Percentiles rank a stretch among this genome's conserved stretches.
Evolutionary conservation across 192 early-diverging fungal species (phyloP).

Genomic region (Diversispora epigaea): DNA sequence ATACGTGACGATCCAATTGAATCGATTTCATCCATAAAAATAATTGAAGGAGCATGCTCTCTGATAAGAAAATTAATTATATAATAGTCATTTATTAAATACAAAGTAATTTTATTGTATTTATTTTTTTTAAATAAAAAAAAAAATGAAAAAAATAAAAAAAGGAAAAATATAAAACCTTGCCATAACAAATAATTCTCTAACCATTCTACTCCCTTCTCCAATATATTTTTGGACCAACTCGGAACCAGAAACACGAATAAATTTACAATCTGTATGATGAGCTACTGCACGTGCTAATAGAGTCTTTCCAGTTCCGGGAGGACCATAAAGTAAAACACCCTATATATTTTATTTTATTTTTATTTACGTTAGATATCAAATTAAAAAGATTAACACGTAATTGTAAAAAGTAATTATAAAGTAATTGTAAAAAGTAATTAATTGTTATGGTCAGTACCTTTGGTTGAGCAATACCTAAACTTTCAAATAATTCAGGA

Average conservation of each 20-base stretch:
- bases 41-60: constrained; percentile 89
- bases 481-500: constrained; percentile 95
- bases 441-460: constrained; percentile 24
- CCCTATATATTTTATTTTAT: constrained; percentile 47
- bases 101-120: background rate
- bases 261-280: constrained; percentile 90
- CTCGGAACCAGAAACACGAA: constrained; percentile 87
- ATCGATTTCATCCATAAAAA: constrained; percentile 94
- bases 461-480: constrained; percentile 99
- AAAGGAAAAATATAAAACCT: constrained; percentile 41
- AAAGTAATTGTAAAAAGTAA: background rate
- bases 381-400: background rate
- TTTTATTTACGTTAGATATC: too few species aligned
- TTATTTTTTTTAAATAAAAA: background rate
- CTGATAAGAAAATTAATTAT: constrained; percentile 36
- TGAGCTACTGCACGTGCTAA: constrained; percentile 89
- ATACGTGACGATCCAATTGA: constrained; percentile 86
- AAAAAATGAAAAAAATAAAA: background rate
- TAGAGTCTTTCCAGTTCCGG: constrained; percentile 87
- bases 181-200: constrained; percentile 88
- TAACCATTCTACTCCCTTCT: constrained; percentile 88
- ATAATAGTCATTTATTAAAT: background rate
- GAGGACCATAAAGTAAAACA: constrained; percentile 88
- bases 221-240: constrained; percentile 93
- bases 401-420: too few species aligned